These are phyloP conservation scores for Fusarium agapanthi DNA, from an alignment of 2,329 filamentous ascomycete genomes.

Conservation along the genomic window DNA sequence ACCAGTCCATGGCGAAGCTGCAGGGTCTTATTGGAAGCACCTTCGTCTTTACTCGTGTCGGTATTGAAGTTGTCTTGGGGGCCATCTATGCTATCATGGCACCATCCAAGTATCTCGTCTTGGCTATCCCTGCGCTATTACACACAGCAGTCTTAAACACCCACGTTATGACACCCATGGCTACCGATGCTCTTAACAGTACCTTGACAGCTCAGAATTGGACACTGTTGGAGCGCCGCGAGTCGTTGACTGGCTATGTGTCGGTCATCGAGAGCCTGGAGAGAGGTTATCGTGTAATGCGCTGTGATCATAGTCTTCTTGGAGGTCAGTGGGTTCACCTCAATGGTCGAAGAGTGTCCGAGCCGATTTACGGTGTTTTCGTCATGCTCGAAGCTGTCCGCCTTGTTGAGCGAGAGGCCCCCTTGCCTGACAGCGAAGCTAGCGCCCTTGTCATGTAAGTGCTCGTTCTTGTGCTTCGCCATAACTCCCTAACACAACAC, in stretches of 20 bases:
- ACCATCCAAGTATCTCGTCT: slow-evolving; percentile 73
- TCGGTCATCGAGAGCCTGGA: slow-evolving; percentile 83
- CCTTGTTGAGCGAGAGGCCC: slow-evolving; percentile 70
- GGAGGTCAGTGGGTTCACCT: slow-evolving; percentile 86
- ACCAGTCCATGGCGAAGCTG: slow-evolving; percentile 51
- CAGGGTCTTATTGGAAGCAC: slow-evolving; percentile 66
- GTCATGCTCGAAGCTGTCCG: slow-evolving; percentile 93
- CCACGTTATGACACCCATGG: slow-evolving; percentile 71
- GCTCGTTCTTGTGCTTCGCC: not conserved
- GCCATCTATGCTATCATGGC: slow-evolving; percentile 71
- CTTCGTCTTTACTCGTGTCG: slow-evolving; percentile 73
- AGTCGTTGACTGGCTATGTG: slow-evolving; percentile 91
- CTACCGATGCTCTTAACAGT: slow-evolving; percentile 70
- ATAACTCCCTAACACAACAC: slow-evolving; percentile 6
- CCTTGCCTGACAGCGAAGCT: slow-evolving; percentile 69
- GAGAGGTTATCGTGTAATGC: slow-evolving; percentile 79
- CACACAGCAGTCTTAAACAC: slow-evolving; percentile 78
- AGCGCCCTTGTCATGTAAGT: slow-evolving; percentile 86
- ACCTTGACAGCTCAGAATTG: slow-evolving; percentile 73
- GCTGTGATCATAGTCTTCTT: slow-evolving; percentile 93
- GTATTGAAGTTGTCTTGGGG: slow-evolving; percentile 74
- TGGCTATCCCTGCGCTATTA: slow-evolving; percentile 75
- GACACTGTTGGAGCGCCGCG: slow-evolving; percentile 79
- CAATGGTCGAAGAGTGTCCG: slow-evolving; percentile 66
- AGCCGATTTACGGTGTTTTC: slow-evolving; percentile 97